These are phyloP conservation scores for Monascus purpureus DNA, from an alignment of 495 filamentous ascomycete genomes.

Conservation along the genomic window DNA sequence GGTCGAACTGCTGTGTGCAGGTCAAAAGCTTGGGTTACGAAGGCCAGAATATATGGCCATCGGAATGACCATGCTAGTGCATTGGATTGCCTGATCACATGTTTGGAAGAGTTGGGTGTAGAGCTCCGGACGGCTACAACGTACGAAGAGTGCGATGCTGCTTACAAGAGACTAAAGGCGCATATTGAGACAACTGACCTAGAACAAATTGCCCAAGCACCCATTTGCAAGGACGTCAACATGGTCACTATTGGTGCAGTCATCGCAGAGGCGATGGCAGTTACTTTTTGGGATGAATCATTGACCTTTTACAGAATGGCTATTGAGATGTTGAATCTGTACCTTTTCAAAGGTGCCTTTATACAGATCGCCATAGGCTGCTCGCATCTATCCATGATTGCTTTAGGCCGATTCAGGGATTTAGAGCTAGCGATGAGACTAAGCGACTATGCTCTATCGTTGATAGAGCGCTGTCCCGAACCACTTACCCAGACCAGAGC, in stretches of 20 bases:
- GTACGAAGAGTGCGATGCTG: constrained; percentile 59
- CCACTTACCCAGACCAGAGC: constrained; percentile 56
- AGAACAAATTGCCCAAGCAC: constrained; percentile 36
- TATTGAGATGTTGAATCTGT: constrained; percentile 55
- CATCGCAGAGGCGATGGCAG: constrained; percentile 59
- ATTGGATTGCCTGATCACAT: constrained; percentile 52
- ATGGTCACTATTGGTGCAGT: constrained; percentile 57
- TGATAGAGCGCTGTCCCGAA: constrained; percentile 55
- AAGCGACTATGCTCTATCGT: constrained; percentile 45
- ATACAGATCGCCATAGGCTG: constrained; percentile 66
- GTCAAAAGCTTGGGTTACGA: constrained; percentile 62
- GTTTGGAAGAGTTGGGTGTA: constrained; percentile 52
- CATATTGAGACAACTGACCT: constrained; percentile 46
- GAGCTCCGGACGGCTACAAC: constrained; percentile 48
- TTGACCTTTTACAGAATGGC: constrained; percentile 64
- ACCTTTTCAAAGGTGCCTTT: constrained; percentile 50
- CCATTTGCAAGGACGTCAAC: constrained; percentile 35
- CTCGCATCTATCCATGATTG: constrained; percentile 59
- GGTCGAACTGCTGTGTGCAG: constrained; percentile 59
- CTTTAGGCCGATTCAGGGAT: constrained; percentile 59
- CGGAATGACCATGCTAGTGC: constrained; percentile 53
- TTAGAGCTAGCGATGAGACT: constrained; percentile 52
- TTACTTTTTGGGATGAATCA: constrained; percentile 72
- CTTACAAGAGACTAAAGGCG: constrained; percentile 47
- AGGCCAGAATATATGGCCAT: constrained; percentile 62